These are phyloP conservation scores for Phialophora expanda DNA, from an alignment of 2,329 filamentous ascomycete species.

Conservation along the genomic window DNA sequence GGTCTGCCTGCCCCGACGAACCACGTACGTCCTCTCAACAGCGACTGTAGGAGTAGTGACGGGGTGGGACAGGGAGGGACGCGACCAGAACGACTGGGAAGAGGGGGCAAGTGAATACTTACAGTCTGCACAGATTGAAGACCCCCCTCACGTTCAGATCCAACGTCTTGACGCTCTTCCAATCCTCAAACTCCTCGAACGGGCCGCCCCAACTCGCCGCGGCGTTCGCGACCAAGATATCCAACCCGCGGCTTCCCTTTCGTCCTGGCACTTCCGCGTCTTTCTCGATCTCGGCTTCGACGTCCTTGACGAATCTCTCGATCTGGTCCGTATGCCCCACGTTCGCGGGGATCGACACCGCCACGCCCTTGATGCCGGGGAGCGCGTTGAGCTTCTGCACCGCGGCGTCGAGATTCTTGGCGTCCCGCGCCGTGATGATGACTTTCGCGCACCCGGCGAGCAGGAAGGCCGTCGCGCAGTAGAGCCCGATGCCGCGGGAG, in stretches of 20 bases:
- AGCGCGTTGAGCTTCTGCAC: conserved; percentile 28
- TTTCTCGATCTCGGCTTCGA: conserved; percentile 13
- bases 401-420: conserved; percentile 19
- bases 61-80: too few relatives aligned
- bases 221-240: conserved; percentile 39
- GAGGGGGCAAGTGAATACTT: conserved; percentile 14
- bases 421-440: conserved; percentile 31
- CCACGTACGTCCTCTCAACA: too few relatives aligned
- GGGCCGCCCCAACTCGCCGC: conserved; percentile 34
- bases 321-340: conserved; percentile 30
- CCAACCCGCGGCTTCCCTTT: neutral
- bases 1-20: too few relatives aligned
- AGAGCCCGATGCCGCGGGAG: conserved; percentile 43
- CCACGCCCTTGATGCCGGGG: conserved; percentile 22
- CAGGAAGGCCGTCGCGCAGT: conserved; percentile 29
- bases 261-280: conserved; percentile 6
- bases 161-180: conserved; percentile 30
- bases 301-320: conserved; percentile 26
- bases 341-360: conserved; percentile 27
- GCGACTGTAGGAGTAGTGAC: too few relatives aligned
- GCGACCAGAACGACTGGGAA: neutral
- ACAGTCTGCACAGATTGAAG: conserved; percentile 42
- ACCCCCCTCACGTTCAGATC: conserved; percentile 33
- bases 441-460: conserved; percentile 27
- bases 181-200: conserved; percentile 29